Evolutionary conservation across 768 basidiomycete species (phyloP), one percentile per base, ranked within the genome.

Genomic region (Erythrobasidium yunnanense): DNA sequence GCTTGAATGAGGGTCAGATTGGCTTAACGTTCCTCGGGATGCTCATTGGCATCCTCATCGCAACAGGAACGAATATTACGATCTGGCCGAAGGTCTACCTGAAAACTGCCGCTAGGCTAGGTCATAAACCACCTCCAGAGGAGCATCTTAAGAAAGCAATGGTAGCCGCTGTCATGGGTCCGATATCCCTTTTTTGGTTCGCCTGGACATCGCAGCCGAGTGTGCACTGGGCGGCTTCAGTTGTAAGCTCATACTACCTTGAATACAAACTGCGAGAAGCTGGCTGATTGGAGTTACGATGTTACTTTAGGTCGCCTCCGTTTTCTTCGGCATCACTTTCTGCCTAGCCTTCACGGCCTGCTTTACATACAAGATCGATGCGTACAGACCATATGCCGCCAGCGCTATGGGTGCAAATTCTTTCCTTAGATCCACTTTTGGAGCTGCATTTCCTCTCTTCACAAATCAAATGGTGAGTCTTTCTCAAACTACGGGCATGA

Each of bases 181-280:
- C 77, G n/a, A 67, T 74, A 57, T 72, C 73, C 1, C 71, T 77
- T 25, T 75, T 75, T 71, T 74, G 75, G 67, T 75, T 77, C 66
- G 74, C 75, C 8, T 75, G 74, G 70, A 76, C 75, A 3, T 66
- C 70, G 4, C 72, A 73, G 52, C 55, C 68, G 6, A 38, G 58
- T 22, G 70, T 76, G 4, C 69, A 71, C 66, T 75, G 74, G 74
- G 70, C 73, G 18, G 76, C 70, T 0, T 60, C 70, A 4, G 23
- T 69, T 2, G 50, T 70, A 18, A n/a, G 38, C n/a, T n/a, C n/a
- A 42, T n/a, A 11, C 11, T 11, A n/a, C 11, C 38, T 11, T 42
- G 38, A 11, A 11, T n/a, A 42, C 11, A 11, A n/a, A 42, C 38
- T n/a, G n/a, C n/a, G n/a, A n/a, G n/a, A n/a, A n/a, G n/a, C n/a